These are phyloP conservation scores for Teratosphaeriaceae sp. DNA, from an alignment of 2,329 filamentous ascomycete species.

Conservation along the genomic window DNA sequence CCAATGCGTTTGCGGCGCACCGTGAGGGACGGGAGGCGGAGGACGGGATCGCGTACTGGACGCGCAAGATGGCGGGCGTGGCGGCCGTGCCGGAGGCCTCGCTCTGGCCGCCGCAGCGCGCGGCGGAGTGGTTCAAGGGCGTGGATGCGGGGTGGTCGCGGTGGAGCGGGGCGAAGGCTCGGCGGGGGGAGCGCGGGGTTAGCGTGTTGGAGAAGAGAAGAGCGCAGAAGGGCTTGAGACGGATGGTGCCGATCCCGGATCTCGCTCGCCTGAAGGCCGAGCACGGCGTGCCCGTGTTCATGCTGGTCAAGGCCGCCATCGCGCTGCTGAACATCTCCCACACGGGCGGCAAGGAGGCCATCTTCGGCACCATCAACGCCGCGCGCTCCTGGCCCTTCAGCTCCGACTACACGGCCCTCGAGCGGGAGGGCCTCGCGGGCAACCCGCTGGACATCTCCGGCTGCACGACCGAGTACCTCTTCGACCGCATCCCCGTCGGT, in stretches of 20 bases:
- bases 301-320: conserved; percentile 29
- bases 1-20: conserved; percentile 25
- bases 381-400: conserved; percentile 28
- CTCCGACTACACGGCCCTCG: conserved; percentile 22
- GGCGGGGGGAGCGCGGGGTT: conserved; percentile 19
- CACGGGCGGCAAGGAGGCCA: conserved; percentile 25
- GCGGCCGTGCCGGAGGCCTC: conserved; percentile 19
- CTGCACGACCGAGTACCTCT: conserved; percentile 29
- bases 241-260: conserved; percentile 22
- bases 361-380: conserved; percentile 29
- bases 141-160: conserved; percentile 23
- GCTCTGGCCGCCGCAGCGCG: conserved; percentile 25
- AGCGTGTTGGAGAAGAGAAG: conserved; percentile 17
- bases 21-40: conserved; percentile 23
- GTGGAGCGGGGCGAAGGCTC: conserved; percentile 21
- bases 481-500: conserved; percentile 25
- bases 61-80: conserved; percentile 23
- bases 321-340: conserved; percentile 24
- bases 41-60: conserved; percentile 25
- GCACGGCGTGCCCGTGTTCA: conserved; percentile 27
- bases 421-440: conserved; percentile 22
- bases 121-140: conserved; percentile 29
- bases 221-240: conserved; percentile 24
- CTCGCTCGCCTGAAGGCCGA: conserved; percentile 25
- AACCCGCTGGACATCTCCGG: conserved; percentile 30